A percentile compares a stretch with the other conserved stretches of the same genome.
Evolutionary conservation across 768 basidiomycete species (phyloP).

Genomic region (Leucocoprinus leucothites): DNA sequence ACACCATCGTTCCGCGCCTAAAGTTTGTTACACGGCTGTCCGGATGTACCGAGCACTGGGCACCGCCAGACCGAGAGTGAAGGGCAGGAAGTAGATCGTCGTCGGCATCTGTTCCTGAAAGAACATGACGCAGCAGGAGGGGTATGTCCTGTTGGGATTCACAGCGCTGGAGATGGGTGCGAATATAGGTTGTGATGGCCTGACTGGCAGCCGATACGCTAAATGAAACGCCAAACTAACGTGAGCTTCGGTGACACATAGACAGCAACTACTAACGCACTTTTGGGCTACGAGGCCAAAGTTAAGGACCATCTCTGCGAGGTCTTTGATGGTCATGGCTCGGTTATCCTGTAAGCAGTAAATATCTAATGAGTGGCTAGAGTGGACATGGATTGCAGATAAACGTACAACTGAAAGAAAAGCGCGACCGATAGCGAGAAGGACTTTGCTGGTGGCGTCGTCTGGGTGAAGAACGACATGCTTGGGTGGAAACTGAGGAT

Average conservation of each 20-base stretch:
- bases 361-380: constrained; percentile 17
- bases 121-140: constrained; percentile 65
- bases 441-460: constrained; percentile 69
- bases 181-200: constrained; percentile 81
- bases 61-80: constrained; percentile 67
- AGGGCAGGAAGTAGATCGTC: constrained; percentile 74
- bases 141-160: constrained; percentile 70
- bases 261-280: constrained; percentile 34
- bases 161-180: constrained; percentile 69
- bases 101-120: constrained; percentile 70
- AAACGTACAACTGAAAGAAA: constrained; percentile 69
- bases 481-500: constrained; percentile 54
- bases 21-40: constrained; percentile 65
- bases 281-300: constrained; percentile 74
- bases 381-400: constrained; percentile 12
- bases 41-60: constrained; percentile 38
- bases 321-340: constrained; percentile 85
- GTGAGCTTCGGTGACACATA: constrained; percentile 5
- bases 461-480: constrained; percentile 70
- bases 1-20: constrained; percentile 74
- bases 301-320: constrained; percentile 65
- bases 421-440: constrained; percentile 68
- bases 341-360: constrained; percentile 60
- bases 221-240: constrained; percentile 9
- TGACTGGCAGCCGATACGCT: constrained; percentile 79